A percentile compares a stretch with the other conserved stretches of the same genome.
Evolutionary conservation across 2,329 filamentous ascomycete genomes (phyloP).

Genomic region (Sclerotinia sclerotiorum): DNA sequence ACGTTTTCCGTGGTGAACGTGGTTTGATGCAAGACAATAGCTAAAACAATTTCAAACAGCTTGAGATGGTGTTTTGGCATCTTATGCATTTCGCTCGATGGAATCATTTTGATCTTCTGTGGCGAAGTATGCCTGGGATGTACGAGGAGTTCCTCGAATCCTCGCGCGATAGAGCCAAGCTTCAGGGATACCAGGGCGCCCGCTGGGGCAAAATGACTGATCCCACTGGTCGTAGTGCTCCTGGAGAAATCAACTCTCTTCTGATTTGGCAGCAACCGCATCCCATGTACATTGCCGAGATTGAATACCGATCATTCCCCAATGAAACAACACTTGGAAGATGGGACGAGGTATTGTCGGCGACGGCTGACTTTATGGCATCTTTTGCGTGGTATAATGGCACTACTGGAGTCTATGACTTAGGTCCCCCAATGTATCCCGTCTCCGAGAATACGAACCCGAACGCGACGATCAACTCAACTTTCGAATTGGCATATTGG

Average conservation of each 20-base stretch:
- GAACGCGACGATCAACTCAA: constrained; percentile 56
- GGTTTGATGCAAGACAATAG: not conserved
- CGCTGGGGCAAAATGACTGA: constrained; percentile 59
- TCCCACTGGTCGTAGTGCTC: constrained; percentile 53
- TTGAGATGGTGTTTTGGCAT: constrained; percentile 48
- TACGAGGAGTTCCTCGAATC: constrained; percentile 42
- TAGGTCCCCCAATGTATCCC: constrained; percentile 53
- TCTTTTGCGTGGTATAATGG: constrained; percentile 56
- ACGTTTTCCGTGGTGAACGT: not conserved
- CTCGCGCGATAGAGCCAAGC: constrained; percentile 38
- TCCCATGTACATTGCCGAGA: constrained; percentile 59
- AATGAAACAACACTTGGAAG: constrained; percentile 46
- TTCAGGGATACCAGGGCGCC: constrained; percentile 42
- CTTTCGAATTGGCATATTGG: constrained; percentile 62
- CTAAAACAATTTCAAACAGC: not conserved
- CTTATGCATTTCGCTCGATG: constrained; percentile 45
- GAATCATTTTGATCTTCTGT: constrained; percentile 43
- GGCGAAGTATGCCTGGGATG: constrained; percentile 43
- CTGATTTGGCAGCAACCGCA: constrained; percentile 65
- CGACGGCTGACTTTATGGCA: constrained; percentile 59
- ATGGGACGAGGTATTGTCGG: constrained; percentile 54
- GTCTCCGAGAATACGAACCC: constrained; percentile 59
- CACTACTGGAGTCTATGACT: constrained; percentile 52
- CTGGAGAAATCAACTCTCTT: constrained; percentile 60
- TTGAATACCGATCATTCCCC: constrained; percentile 51